A percentile compares a stretch with the other conserved stretches of the same genome.
These are phyloP conservation scores for Phytophthora pseudosyringae DNA, from an alignment of 352 stramenopile species.

Conservation along the genomic window DNA sequence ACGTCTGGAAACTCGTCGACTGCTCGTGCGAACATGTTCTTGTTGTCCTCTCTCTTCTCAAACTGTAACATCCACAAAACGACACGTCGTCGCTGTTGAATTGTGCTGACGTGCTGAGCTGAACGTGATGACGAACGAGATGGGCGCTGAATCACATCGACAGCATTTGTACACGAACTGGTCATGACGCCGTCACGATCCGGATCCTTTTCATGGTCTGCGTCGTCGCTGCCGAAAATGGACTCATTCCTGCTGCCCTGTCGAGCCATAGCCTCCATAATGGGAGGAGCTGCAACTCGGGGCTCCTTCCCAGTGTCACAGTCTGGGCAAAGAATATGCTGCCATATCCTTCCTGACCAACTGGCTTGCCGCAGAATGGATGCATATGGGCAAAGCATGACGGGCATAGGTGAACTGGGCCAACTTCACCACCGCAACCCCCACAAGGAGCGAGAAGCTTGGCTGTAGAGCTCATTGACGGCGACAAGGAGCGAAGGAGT, in stretches of 20 bases:
- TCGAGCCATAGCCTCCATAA: neutral
- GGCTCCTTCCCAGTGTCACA: neutral
- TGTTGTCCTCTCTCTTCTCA: neutral
- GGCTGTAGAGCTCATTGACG: too few species aligned
- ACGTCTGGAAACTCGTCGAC: neutral
- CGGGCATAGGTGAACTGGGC: slow-evolving; percentile 5
- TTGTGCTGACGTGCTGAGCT: neutral
- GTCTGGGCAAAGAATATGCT: neutral
- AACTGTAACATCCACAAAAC: neutral
- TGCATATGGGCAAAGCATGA: slow-evolving; percentile 10
- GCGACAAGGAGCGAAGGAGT: too few species aligned
- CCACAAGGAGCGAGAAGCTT: neutral
- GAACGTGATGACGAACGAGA: neutral
- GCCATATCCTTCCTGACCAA: slow-evolving; percentile 4
- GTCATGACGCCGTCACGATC: too few species aligned
- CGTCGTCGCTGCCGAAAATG: too few species aligned
- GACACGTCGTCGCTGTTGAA: neutral
- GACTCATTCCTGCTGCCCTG: neutral
- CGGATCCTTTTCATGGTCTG: too few species aligned
- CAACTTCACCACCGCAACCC: slow-evolving; percentile 2
- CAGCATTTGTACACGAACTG: neutral
- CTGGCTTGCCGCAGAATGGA: slow-evolving; percentile 6
- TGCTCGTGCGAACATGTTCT: neutral
- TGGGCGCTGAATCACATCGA: neutral
- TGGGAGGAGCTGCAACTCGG: neutral